Conservation (phyloP, 495 filamentous ascomycete genomes). For the Podospora bellae-mahoneyi region DNA sequence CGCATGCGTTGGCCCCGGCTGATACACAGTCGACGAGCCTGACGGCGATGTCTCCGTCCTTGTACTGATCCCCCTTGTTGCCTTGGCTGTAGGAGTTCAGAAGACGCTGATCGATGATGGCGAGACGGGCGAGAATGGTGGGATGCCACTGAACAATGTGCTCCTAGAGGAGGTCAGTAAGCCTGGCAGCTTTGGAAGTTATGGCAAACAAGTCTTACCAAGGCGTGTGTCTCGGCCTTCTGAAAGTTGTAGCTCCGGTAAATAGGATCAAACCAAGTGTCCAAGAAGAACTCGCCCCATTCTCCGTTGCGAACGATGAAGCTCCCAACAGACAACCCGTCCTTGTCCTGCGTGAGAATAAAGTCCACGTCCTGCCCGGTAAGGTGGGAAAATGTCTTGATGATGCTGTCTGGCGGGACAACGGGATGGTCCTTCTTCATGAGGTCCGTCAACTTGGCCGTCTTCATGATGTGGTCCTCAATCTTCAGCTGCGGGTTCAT, state of each 20-base stretch:
- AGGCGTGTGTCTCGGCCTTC: conserved; percentile 85
- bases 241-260: conserved; percentile 93
- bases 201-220: conserved; percentile 56
- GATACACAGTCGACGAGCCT: conserved; percentile 67
- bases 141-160: conserved; percentile 97
- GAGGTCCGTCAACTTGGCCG: conserved; percentile 62
- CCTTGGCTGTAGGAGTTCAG: conserved; percentile 68
- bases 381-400: conserved; percentile 86
- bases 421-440: conserved; percentile 85
- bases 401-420: conserved; percentile 92
- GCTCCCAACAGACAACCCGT: conserved; percentile 72
- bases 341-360: conserved; percentile 78
- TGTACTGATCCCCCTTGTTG: conserved; percentile 52
- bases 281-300: conserved; percentile 89
- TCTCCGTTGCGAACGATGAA: conserved; percentile 79
- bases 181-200: background rate
- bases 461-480: conserved; percentile 64
- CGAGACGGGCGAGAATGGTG: conserved; percentile 87
- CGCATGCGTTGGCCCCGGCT: conserved; percentile 59
- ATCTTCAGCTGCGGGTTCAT: conserved; percentile 76
- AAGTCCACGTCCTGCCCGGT: conserved; percentile 74
- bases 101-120: conserved; percentile 74
- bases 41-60: conserved; percentile 85
- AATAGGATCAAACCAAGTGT: conserved; percentile 94
- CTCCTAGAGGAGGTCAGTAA: conserved; percentile 51